These are phyloP conservation scores for Camellia oleifera DNA, from an alignment of 179 eudicot species.

Conservation along the genomic window DNA sequence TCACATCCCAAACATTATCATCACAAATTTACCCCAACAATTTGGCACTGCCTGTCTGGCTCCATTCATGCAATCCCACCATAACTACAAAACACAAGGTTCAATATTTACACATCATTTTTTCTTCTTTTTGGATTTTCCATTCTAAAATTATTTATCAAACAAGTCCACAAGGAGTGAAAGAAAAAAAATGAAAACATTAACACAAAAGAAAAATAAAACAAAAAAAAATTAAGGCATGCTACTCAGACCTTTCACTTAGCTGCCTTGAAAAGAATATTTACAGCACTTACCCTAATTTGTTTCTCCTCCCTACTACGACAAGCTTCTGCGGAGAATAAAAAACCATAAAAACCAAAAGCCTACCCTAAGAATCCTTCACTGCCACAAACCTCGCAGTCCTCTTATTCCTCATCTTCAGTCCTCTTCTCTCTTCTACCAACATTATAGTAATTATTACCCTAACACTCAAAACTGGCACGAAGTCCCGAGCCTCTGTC, in stretches of 20 bases:
- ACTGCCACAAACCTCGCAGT: slow-evolving; percentile 20
- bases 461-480: slow-evolving; percentile 52
- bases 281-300: slow-evolving; percentile 18
- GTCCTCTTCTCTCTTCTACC: slow-evolving; percentile 8
- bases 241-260: slow-evolving; percentile 9
- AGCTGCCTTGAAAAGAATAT: slow-evolving; percentile 21
- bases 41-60: background rate
- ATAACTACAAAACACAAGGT: background rate
- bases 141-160: slow-evolving; percentile 24
- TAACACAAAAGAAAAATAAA: background rate
- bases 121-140: slow-evolving; percentile 7
- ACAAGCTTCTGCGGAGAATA: slow-evolving; percentile 5
- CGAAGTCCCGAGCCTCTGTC: slow-evolving; percentile 64
- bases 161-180: slow-evolving; percentile 19
- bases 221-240: background rate
- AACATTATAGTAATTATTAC: slow-evolving; percentile 10
- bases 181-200: background rate
- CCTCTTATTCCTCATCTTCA: slow-evolving; percentile 13
- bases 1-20: background rate
- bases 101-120: slow-evolving; percentile 12
- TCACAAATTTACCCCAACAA: background rate
- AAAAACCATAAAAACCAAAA: background rate
- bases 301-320: slow-evolving; percentile 14
- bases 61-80: no score
- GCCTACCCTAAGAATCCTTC: slow-evolving; percentile 24